Percentiles rank a stretch among this genome's conserved stretches.
Conservation (phyloP, 2,329 filamentous ascomycete species). For the Colletotrichum cuscutae region DNA sequence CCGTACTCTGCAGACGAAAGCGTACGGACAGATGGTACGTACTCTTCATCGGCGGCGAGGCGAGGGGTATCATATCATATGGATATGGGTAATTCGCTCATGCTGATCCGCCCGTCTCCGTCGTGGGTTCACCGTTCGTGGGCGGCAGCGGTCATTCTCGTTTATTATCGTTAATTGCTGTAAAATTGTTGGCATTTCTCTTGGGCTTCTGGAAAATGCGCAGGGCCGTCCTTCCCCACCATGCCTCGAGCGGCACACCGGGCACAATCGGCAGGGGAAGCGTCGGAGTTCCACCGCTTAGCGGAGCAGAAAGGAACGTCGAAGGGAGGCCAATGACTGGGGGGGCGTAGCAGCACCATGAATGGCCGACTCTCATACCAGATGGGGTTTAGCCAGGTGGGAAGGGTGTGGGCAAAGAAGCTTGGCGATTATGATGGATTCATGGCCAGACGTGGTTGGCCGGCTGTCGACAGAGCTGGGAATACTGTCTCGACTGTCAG, state of each 20-base stretch:
- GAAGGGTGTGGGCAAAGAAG: neutral
- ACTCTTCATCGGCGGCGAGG: neutral
- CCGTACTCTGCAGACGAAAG: neutral
- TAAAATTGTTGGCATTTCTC: neutral
- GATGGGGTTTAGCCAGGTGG: neutral
- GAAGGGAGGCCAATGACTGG: conserved; percentile 14
- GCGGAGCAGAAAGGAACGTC: conserved; percentile 14
- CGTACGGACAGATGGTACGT: neutral
- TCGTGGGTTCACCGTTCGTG: neutral
- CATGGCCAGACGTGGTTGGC: neutral
- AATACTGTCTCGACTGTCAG: neutral
- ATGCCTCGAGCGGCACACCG: conserved; percentile 2
- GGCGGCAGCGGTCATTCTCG: neutral
- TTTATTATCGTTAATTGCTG: neutral
- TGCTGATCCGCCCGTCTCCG: neutral
- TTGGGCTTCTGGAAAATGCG: conserved; percentile 33
- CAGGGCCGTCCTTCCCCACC: conserved; percentile 24
- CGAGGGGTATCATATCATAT: neutral
- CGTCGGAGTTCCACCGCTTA: conserved; percentile 31
- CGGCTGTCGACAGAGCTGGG: neutral
- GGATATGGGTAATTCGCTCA: neutral
- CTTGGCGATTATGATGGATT: neutral
- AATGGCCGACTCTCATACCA: conserved; percentile 1
- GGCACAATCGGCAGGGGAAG: conserved; percentile 22
- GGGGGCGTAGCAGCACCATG: neutral